Evolutionary conservation across 2,329 filamentous ascomycete genomes (phyloP), one percentile per base, ranked within the genome.

Genomic region (Claviceps maximensis): DNA sequence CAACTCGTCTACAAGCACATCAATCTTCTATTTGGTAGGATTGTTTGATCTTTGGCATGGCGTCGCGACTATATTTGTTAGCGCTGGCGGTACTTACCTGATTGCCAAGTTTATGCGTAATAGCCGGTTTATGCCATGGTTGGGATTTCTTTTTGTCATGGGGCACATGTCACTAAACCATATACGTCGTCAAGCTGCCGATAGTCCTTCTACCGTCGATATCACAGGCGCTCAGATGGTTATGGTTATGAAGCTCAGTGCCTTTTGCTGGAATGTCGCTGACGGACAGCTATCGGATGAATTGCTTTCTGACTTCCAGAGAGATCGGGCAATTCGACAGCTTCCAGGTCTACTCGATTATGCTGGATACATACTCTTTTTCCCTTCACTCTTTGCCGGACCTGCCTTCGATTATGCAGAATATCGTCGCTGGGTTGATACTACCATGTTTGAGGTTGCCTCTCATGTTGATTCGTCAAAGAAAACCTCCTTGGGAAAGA

Each of bases 201-300:
- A 86, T 60, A 76, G 81, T 56, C 80, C 87, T 0, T 75, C 79
- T 41, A 69, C 72, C 1, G 76, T 95, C 55, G 93, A 98, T 66
- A 90, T 98, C 60, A 96, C 91, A 0, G 90, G 86, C 42, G 89
- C 91, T 1, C 93, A 98, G 69, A 98, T 98, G 93, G 93, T 98
- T 36, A 72, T 97, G 60, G 84, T 97, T 57, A 98, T 98, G 89
- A 98, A 98, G 69, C 80, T 98, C 38, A 89, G 84, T 23, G 87
- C 91, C 5, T 98, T 98, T 65, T 95, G 89, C 72, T 98, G 93
- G 93, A 97, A 97, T 65, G 84, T 97, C 9, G 89, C 93, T 62
- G 93, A 98, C 67, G 94, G 93, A 21, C 82, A 84, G 54, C 76
- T 95, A 21, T 83, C 88, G 3, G 81, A 85, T 19, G 77, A 84